Percentiles rank a stretch among this genome's conserved stretches.
These are phyloP conservation scores for Phytophthora aleatoria DNA, from an alignment of 352 stramenopile species.

Conservation along the genomic window DNA sequence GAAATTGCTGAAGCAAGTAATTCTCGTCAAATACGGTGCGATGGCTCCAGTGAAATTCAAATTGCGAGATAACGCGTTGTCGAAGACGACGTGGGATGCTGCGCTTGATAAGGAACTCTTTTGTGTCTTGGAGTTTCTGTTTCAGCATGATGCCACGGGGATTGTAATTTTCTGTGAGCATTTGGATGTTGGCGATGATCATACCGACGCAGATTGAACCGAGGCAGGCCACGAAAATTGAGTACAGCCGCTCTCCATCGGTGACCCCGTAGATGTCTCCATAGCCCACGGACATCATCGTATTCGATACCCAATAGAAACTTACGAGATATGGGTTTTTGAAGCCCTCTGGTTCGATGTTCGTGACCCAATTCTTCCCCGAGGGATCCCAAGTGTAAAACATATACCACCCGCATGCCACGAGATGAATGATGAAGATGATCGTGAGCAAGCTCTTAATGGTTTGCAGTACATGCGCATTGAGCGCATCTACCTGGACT, in stretches of 20 bases:
- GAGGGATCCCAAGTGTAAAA: constrained; percentile 83
- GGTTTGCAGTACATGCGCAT: constrained; percentile 79
- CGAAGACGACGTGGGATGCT: constrained; percentile 65
- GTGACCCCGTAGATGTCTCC: constrained; percentile 89
- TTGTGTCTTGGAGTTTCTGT: constrained; percentile 77
- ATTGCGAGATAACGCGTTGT: constrained; percentile 77
- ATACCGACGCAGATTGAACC: constrained; percentile 90
- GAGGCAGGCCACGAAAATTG: constrained; percentile 84
- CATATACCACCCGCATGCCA: constrained; percentile 80
- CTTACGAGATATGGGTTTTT: constrained; percentile 83
- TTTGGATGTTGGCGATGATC: constrained; percentile 93
- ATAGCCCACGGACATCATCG: constrained; percentile 94
- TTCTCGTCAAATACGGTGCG: constrained; percentile 82
- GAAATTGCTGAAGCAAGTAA: constrained; percentile 64
- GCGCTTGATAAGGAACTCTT: constrained; percentile 79
- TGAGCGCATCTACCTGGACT: constrained; percentile 77
- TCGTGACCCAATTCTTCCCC: constrained; percentile 75
- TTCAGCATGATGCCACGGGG: constrained; percentile 74
- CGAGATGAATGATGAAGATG: constrained; percentile 80
- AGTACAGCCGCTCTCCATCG: constrained; percentile 79
- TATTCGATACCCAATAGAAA: constrained; percentile 94
- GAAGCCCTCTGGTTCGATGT: constrained; percentile 46
- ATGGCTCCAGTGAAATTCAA: constrained; percentile 81
- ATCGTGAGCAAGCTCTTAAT: constrained; percentile 71
- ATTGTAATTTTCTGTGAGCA: constrained; percentile 93